These are phyloP conservation scores for Podaxis rugospora DNA, from an alignment of 768 basidiomycete species.

Conservation along the genomic window DNA sequence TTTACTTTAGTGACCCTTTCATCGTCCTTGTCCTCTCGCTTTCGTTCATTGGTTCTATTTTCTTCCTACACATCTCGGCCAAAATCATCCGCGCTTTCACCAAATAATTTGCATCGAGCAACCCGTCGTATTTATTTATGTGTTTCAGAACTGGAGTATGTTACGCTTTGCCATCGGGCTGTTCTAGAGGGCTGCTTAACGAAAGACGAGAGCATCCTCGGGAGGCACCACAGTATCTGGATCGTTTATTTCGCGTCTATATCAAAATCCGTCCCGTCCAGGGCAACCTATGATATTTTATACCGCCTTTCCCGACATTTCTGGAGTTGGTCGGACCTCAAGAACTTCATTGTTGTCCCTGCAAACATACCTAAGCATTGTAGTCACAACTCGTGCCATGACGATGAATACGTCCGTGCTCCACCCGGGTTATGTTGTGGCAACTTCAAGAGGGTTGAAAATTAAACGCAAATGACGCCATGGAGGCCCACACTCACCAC, in stretches of 20 bases:
- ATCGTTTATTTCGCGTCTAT: slow-evolving; percentile 25
- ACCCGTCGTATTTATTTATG: slow-evolving; percentile 7
- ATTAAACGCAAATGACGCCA: not conserved
- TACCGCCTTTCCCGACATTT: slow-evolving; percentile 19
- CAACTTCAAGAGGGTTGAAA: not conserved
- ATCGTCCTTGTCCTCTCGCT: slow-evolving; percentile 94
- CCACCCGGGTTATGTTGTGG: too few species aligned
- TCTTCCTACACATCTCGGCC: slow-evolving; percentile 97
- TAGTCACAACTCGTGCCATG: too few species aligned
- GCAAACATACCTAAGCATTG: not conserved
- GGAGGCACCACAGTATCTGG: slow-evolving; percentile 23
- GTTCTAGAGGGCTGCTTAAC: slow-evolving; percentile 8
- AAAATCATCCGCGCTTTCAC: slow-evolving; percentile 90
- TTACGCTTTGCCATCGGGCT: not conserved
- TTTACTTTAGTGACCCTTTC: slow-evolving; percentile 75
- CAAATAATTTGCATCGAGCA: slow-evolving; percentile 43
- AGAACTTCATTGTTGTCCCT: too few species aligned
- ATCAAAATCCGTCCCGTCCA: slow-evolving; percentile 31
- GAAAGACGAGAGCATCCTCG: slow-evolving; percentile 7
- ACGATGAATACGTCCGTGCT: too few species aligned
- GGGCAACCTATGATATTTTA: slow-evolving; percentile 27
- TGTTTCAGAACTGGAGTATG: not conserved
- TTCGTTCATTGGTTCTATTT: slow-evolving; percentile 96
- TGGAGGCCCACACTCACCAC: not conserved
- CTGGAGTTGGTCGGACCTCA: not conserved